phyloP scores from a whole-genome alignment of 1,284 basidiomycete species.

The Sanguinoderma infundibulare region DNA sequence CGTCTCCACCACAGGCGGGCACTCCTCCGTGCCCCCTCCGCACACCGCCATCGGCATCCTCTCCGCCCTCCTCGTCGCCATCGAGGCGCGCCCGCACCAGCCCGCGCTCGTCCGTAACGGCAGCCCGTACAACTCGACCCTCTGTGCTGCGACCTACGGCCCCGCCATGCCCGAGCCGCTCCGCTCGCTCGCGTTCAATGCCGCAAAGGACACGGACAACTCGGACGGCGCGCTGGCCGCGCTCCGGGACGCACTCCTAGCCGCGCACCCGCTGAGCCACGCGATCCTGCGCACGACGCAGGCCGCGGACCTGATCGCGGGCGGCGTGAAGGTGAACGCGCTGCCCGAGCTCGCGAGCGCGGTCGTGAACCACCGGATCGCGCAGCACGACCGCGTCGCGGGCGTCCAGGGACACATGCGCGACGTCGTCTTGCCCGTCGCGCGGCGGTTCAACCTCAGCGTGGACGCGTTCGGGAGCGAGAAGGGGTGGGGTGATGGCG shows the following conservation, averaged over 20 bases:
- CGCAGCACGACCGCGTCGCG: conserved; percentile 47
- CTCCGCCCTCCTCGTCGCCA: conserved; percentile 47
- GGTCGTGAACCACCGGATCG: conserved; percentile 59
- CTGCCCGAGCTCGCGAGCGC: conserved; percentile 58
- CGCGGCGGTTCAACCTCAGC: conserved; percentile 51
- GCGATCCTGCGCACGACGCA: conserved; percentile 66
- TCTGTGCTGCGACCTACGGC: conserved; percentile 31
- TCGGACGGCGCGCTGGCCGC: conserved; percentile 22
- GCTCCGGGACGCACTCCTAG: conserved; percentile 42
- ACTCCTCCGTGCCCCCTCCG: conserved; percentile 63
- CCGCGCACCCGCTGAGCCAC: conserved; percentile 29
- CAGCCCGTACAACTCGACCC: conserved; percentile 26
- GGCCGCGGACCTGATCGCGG: conserved; percentile 68
- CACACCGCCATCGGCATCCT: conserved; percentile 64
- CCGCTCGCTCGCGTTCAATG: conserved; percentile 20
- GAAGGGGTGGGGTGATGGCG: conserved; percentile 21
- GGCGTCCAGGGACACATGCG: conserved; percentile 47
- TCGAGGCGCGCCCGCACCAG: conserved; percentile 51
- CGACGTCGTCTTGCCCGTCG: conserved; percentile 45
- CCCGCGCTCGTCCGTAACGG: conserved; percentile 37
- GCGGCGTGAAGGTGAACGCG: conserved; percentile 65
- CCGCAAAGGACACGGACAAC: conserved; percentile 28
- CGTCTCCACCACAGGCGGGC: conserved; percentile 63
- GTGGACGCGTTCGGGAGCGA: conserved; percentile 52
- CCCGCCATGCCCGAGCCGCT: conserved; percentile 25